phyloP scores from a whole-genome alignment of 148 eudicot species.

The Dysphania ambrosioides region DNA sequence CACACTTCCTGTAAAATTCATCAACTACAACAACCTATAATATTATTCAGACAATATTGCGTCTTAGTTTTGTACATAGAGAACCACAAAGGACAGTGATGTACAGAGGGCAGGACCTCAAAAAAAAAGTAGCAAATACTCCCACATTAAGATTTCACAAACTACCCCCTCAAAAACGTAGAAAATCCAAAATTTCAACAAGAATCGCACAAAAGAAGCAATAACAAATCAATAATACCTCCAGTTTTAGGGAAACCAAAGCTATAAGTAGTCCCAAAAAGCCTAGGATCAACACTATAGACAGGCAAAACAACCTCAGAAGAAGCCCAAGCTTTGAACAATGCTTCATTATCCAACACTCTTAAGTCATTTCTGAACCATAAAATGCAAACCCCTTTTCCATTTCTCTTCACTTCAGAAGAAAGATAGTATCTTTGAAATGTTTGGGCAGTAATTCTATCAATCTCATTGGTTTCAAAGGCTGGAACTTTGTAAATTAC shows the following conservation, averaged over 20 bases:
- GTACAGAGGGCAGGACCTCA: background rate
- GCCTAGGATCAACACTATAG: constrained; percentile 80
- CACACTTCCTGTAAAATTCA: background rate
- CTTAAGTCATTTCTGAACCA: constrained; percentile 94
- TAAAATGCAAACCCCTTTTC: constrained; percentile 67
- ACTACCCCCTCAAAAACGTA: background rate
- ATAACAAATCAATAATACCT: constrained; percentile 36
- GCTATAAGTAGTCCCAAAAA: constrained; percentile 52
- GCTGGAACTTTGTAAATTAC: constrained; percentile 41
- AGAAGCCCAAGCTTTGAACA: constrained; percentile 63
- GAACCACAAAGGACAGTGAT: too few relatives aligned
- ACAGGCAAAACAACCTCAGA: constrained; percentile 78
- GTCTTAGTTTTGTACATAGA: too few relatives aligned
- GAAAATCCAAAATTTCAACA: background rate
- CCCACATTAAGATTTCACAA: background rate
- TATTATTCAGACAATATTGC: too few relatives aligned
- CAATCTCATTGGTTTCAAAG: constrained; percentile 39
- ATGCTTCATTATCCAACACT: constrained; percentile 80
- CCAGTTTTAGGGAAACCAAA: constrained; percentile 94
- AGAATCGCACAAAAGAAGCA: background rate
- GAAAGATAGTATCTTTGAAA: constrained; percentile 46
- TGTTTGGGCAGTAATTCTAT: constrained; percentile 40
- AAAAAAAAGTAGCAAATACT: background rate
- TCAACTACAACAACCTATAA: background rate
- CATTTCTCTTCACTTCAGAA: constrained; percentile 36